Conservation (phyloP, 2,329 filamentous ascomycete species). For the Colletotrichum acutatum region DNA sequence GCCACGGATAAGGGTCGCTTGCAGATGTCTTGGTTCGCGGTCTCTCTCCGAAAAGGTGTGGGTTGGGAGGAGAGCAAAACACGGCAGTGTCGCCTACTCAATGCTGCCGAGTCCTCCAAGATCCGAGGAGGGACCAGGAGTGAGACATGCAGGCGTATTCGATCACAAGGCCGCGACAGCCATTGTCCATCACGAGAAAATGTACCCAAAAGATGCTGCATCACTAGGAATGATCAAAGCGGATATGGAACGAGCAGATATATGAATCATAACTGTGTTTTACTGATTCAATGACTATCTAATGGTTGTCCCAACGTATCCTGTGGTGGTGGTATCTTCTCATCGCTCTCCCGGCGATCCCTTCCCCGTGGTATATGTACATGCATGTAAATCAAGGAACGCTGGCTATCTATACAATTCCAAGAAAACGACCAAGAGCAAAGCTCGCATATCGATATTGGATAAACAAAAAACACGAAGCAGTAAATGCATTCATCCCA, state of each 20-base stretch:
- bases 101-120: neutral
- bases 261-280: slow-evolving; percentile 4
- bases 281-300: slow-evolving; percentile 1
- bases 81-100: neutral
- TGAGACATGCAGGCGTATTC: slow-evolving; percentile 30
- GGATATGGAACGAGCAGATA: neutral
- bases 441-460: neutral
- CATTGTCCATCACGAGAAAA: neutral
- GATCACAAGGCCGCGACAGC: slow-evolving; percentile 13
- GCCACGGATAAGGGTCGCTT: slow-evolving; percentile 20
- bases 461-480: neutral
- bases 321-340: slow-evolving; percentile 26
- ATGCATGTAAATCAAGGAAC: slow-evolving; percentile 7
- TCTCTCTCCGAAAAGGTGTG: neutral
- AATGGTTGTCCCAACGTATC: neutral
- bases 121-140: neutral
- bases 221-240: neutral
- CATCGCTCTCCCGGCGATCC: neutral
- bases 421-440: neutral
- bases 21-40: slow-evolving; percentile 9
- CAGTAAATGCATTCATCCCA: slow-evolving; percentile 15
- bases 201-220: neutral
- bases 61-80: neutral
- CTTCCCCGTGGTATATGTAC: neutral
- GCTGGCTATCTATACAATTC: slow-evolving; percentile 22